Evolutionary conservation across 2,329 filamentous ascomycete genomes (phyloP).

Genomic region (Xylaria sp.): DNA sequence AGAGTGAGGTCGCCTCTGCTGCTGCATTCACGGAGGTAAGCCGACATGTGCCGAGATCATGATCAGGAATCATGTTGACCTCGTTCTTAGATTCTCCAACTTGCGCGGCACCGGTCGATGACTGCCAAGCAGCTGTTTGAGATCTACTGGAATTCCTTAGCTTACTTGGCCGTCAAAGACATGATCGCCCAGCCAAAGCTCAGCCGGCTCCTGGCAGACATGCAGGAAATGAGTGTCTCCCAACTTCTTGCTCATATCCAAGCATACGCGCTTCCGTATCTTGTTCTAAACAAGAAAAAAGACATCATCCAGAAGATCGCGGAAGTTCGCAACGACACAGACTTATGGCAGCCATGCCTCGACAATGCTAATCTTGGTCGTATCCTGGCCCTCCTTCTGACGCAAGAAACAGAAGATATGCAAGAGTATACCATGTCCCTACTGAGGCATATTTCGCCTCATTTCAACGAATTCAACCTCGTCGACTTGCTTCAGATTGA

Average conservation of each 20-base stretch:
- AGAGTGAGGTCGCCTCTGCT: conserved; percentile 71
- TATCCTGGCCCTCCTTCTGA: conserved; percentile 54
- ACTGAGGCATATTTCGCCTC: conserved; percentile 62
- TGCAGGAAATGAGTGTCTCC: conserved; percentile 69
- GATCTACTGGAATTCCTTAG: conserved; percentile 84
- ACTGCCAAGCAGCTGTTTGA: conserved; percentile 67
- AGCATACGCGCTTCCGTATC: conserved; percentile 74
- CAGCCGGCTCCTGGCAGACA: conserved; percentile 70
- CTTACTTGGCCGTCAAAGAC: conserved; percentile 76
- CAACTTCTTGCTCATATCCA: conserved; percentile 74
- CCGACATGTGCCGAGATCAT: neutral
- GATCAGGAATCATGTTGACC: neutral
- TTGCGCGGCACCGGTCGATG: conserved; percentile 60
- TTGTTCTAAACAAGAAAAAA: conserved; percentile 71
- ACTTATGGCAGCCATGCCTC: conserved; percentile 52
- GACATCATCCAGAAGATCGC: conserved; percentile 80
- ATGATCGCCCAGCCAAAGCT: conserved; percentile 76
- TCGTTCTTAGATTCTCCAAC: conserved; percentile 50
- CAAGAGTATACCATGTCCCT: conserved; percentile 64
- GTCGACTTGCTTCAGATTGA: conserved; percentile 67
- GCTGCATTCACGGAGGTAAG: conserved; percentile 76
- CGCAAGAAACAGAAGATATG: conserved; percentile 51
- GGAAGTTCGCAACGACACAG: conserved; percentile 64
- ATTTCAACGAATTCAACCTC: conserved; percentile 63
- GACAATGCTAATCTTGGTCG: conserved; percentile 53